These are phyloP conservation scores for Suillus subalutaceus DNA, from an alignment of 768 basidiomycete genomes.

Conservation along the genomic window DNA sequence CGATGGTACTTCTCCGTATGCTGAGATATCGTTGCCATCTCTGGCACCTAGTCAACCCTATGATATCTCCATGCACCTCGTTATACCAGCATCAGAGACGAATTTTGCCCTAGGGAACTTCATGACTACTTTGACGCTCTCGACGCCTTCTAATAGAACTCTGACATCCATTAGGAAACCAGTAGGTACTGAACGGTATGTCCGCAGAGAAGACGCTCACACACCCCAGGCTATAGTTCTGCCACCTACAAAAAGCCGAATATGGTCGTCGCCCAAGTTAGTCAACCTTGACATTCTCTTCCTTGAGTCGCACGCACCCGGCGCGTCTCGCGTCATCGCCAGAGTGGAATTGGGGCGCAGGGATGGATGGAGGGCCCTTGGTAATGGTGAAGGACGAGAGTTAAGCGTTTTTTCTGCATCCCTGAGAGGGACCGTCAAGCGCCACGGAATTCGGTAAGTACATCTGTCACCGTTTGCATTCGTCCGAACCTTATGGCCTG, in stretches of 20 bases:
- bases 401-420: slow-evolving; percentile 65
- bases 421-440: slow-evolving; percentile 62
- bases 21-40: slow-evolving; percentile 50
- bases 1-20: slow-evolving; percentile 67
- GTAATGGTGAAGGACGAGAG: slow-evolving; percentile 72
- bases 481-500: slow-evolving; percentile 7
- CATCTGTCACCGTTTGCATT: background rate
- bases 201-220: slow-evolving; percentile 14
- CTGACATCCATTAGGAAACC: slow-evolving; percentile 62
- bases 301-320: slow-evolving; percentile 54
- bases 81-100: slow-evolving; percentile 63
- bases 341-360: slow-evolving; percentile 71
- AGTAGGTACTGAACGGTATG: slow-evolving; percentile 45
- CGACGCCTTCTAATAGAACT: slow-evolving; percentile 63
- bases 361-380: slow-evolving; percentile 73
- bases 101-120: slow-evolving; percentile 84
- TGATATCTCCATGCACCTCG: slow-evolving; percentile 67
- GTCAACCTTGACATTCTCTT: slow-evolving; percentile 58
- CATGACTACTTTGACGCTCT: slow-evolving; percentile 70
- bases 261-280: slow-evolving; percentile 43
- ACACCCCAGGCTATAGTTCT: slow-evolving; percentile 58
- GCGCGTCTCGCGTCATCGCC: slow-evolving; percentile 53
- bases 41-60: slow-evolving; percentile 71
- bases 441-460: slow-evolving; percentile 69
- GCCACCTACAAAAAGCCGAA: slow-evolving; percentile 37